Evolutionary conservation across 208 protist genomes (phyloP), one percentile per base, ranked within the genome.

Genomic region (Tritrichomonas foetus): DNA sequence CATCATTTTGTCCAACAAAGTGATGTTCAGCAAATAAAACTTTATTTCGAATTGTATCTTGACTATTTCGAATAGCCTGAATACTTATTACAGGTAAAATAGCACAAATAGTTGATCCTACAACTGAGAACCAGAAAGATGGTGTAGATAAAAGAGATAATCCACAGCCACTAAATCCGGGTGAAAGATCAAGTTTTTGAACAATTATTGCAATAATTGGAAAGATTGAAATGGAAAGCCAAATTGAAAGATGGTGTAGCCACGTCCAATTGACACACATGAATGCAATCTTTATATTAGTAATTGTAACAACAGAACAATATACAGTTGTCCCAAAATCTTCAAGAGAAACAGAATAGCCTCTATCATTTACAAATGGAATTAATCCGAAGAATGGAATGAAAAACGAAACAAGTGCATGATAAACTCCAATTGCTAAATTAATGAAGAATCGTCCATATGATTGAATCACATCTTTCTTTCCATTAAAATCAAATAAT

Each of bases 191-290:
- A 30, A 74, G 53, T 25, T 47, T 55, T 55, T 94, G 50, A 47
- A 94, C 39, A 0, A 94, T 25, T 3, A 94, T 66, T 36, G 72
- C 8, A 57, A 57, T 57, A 2, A 49, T 0, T 14, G 53, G 93
- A 61, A 49, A 94, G 3, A 94, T 93, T 9, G 66, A n/a, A n/a
- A 94, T 92, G 30, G 74, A 93, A 3, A 41, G 39, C 80, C 89
- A 92, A 30, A 94, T 66, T 8, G 57, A 89, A 0, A 72, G 20
- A 14, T 74, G 75, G 36, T 66, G 44, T 22, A 89, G 20, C 57
- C 64, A 75, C 3, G 78, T 94, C 94, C 94, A 94, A 66, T 94
- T 89, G 9, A 22, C 9, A 27, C 57, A 93, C 94, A 82, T 69
- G 3, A 66, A 49, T 1, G 94, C 94, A 2, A 95, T 92, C 3